phyloP scores from a whole-genome alignment of 768 basidiomycete genomes.

The Tylopilus vinaceipallidus region DNA sequence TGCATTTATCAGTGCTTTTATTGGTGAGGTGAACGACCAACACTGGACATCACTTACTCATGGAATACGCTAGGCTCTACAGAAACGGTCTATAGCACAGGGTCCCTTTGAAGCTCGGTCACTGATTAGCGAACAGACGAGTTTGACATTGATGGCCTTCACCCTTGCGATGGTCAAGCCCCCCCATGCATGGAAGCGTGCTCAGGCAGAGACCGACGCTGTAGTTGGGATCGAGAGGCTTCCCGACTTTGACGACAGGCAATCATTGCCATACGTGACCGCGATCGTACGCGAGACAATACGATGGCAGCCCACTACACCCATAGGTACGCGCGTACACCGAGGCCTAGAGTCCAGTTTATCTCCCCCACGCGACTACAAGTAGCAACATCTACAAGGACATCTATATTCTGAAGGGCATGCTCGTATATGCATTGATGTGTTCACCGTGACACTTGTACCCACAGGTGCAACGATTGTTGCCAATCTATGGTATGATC shows the following conservation, averaged over 20 bases:
- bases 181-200: not conserved
- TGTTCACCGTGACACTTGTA: no score
- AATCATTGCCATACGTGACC: not conserved
- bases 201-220: slow-evolving; percentile 1
- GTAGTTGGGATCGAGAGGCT: not conserved
- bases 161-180: not conserved
- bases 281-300: not conserved
- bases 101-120: not conserved
- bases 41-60: no score
- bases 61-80: no score
- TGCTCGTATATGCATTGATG: no score
- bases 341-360: not conserved
- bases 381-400: no score
- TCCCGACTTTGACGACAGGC: slow-evolving; percentile 1
- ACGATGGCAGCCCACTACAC: not conserved
- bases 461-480: no score
- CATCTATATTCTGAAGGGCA: no score
- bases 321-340: not conserved
- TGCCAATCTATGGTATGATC: no score
- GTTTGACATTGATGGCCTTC: not conserved
- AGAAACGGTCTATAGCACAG: no score
- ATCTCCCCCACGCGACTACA: slow-evolving; percentile 19
- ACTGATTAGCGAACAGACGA: not conserved
- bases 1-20: slow-evolving; percentile 4
- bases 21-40: slow-evolving; percentile 1